These are phyloP conservation scores for Hanseniaspora meyeri DNA, from an alignment of 805 yeast genomes.

Conservation along the genomic window DNA sequence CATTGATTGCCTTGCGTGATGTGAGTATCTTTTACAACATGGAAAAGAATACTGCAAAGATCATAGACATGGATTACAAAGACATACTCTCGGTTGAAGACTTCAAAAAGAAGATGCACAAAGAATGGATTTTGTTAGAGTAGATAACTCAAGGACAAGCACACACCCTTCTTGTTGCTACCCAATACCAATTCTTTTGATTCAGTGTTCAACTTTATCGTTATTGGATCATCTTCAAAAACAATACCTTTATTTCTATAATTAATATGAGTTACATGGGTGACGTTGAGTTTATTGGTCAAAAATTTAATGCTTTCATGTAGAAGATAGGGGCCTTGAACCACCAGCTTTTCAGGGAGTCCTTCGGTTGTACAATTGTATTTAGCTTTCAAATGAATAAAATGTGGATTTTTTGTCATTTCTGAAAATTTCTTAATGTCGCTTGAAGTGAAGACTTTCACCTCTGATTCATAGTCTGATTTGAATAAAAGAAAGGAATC, in stretches of 20 bases:
- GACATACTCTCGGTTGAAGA: neutral
- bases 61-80: conserved; percentile 8
- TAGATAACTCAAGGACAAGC: neutral
- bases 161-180: neutral
- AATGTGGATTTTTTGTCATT: conserved; percentile 2
- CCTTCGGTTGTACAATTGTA: neutral
- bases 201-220: neutral
- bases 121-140: neutral
- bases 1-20: conserved; percentile 2
- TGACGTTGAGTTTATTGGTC: neutral
- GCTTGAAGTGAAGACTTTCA: neutral
- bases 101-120: neutral
- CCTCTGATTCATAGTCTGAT: neutral
- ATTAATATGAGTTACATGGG: neutral
- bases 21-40: neutral
- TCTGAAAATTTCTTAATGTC: conserved; percentile 2
- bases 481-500: neutral
- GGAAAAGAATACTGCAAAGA: neutral
- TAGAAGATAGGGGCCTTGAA: conserved; percentile 6
- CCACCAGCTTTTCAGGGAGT: conserved; percentile 2
- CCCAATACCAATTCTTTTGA: neutral
- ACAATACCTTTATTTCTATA: neutral
- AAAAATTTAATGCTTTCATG: neutral
- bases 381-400: neutral
- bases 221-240: neutral